phyloP scores from a whole-genome alignment of 192 early-diverging fungal genomes.

The Dissophora ornata region DNA sequence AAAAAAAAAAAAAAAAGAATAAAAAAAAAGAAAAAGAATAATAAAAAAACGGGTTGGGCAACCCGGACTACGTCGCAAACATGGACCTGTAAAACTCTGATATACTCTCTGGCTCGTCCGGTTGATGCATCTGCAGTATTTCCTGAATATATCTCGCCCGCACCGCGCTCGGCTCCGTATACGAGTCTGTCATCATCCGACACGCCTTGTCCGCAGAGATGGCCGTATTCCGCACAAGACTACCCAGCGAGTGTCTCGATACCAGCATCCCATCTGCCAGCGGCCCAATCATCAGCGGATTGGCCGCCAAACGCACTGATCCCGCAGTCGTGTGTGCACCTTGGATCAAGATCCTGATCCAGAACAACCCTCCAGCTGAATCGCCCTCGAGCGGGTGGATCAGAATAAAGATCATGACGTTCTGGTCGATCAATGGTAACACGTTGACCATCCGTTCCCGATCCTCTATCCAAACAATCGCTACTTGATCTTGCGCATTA shows the following conservation, averaged over 20 bases:
- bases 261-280: constrained; percentile 80
- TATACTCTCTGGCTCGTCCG: constrained; percentile 31
- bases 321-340: constrained; percentile 36
- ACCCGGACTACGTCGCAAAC: constrained; percentile 30
- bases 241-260: constrained; percentile 72
- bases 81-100: constrained; percentile 42
- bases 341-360: constrained; percentile 69
- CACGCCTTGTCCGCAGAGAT: constrained; percentile 72
- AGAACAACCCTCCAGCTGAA: constrained; percentile 71
- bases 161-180: constrained; percentile 30
- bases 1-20: constrained; percentile 2
- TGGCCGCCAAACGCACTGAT: constrained; percentile 54
- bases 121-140: constrained; percentile 34
- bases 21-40: constrained; percentile 10
- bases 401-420: constrained; percentile 69
- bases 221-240: constrained; percentile 76
- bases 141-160: constrained; percentile 52
- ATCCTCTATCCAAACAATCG: constrained; percentile 82
- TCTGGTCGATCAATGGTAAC: constrained; percentile 53
- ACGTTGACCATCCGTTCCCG: constrained; percentile 53
- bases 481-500: constrained; percentile 70
- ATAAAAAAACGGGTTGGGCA: constrained; percentile 4
- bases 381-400: constrained; percentile 73
- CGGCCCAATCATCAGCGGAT: constrained; percentile 75
- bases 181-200: constrained; percentile 63